phyloP scores from a whole-genome alignment of 371 early-diverging fungal species.

The Mucor ambiguus region DNA sequence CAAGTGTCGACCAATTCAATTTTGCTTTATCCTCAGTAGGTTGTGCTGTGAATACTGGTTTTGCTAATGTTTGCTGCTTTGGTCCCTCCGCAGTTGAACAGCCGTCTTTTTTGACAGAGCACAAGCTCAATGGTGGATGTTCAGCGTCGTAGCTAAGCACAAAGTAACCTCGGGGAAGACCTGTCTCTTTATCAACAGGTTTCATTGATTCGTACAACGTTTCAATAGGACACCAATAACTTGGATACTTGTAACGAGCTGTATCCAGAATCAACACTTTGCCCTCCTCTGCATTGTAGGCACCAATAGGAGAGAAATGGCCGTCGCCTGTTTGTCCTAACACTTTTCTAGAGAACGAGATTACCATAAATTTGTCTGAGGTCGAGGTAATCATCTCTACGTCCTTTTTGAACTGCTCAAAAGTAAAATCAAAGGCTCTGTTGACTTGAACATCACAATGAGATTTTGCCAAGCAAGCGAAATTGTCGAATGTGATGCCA shows the following conservation, averaged over 20 bases:
- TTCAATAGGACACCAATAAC: conserved; percentile 75
- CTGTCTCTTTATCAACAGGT: conserved; percentile 81
- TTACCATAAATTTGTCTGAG: conserved; percentile 83
- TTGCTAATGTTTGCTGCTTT: neutral
- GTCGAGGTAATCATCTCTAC: conserved; percentile 67
- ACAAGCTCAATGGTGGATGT: conserved; percentile 46
- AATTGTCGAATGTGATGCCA: conserved; percentile 90
- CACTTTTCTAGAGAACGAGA: conserved; percentile 79
- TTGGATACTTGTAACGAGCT: conserved; percentile 80
- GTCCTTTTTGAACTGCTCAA: conserved; percentile 79
- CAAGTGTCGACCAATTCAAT: conserved; percentile 52
- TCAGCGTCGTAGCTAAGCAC: conserved; percentile 62
- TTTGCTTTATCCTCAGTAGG: conserved; percentile 13
- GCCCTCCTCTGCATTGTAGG: conserved; percentile 63
- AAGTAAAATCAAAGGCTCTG: conserved; percentile 64
- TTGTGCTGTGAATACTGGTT: neutral
- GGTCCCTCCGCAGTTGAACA: neutral
- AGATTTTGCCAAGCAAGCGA: conserved; percentile 84
- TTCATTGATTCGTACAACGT: conserved; percentile 79
- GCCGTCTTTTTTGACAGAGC: conserved; percentile 23
- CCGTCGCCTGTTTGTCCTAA: conserved; percentile 94
- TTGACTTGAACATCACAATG: conserved; percentile 82
- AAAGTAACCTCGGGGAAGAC: conserved; percentile 85
- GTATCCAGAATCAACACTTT: conserved; percentile 85
- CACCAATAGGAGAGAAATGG: conserved; percentile 79